Evolutionary conservation across 495 filamentous ascomycete species (phyloP).

Genomic region (Penicillium steckii): DNA sequence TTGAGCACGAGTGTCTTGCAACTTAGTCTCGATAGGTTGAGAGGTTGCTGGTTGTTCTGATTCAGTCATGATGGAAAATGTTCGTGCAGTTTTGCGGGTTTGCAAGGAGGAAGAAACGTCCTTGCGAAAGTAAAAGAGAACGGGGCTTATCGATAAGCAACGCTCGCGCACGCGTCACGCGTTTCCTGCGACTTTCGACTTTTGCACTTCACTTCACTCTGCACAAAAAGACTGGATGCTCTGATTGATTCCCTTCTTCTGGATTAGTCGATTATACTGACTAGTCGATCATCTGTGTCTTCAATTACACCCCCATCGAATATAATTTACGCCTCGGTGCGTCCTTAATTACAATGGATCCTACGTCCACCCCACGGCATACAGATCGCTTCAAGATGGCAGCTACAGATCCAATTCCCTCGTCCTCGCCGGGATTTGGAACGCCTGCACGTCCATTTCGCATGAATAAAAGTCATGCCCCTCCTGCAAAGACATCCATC

Average conservation of each 20-base stretch:
- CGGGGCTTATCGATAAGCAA: conserved; percentile 7
- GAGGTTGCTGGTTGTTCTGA: conserved; percentile 7
- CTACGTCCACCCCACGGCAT: conserved; percentile 27
- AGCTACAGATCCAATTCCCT: conserved; percentile 62
- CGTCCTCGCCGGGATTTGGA: conserved; percentile 85
- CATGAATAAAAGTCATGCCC: conserved; percentile 40
- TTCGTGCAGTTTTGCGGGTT: no score
- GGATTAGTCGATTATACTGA: neutral
- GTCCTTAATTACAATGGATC: conserved; percentile 17
- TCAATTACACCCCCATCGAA: neutral
- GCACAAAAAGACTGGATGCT: neutral
- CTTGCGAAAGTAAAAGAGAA: no score
- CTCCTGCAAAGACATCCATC: conserved; percentile 65
- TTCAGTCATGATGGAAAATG: conserved; percentile 24
- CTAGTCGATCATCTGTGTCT: no score
- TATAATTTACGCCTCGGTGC: neutral
- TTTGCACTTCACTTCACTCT: neutral
- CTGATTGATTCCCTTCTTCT: neutral
- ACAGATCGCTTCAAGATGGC: conserved; percentile 30
- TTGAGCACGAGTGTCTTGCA: conserved; percentile 24
- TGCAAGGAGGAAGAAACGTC: neutral
- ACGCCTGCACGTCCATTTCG: conserved; percentile 74
- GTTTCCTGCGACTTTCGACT: conserved; percentile 11
- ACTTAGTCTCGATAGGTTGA: conserved; percentile 3
- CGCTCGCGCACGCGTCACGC: conserved; percentile 23